Evolutionary conservation across 2,329 filamentous ascomycete genomes (phyloP).

Genomic region (Penicillium polonicum): DNA sequence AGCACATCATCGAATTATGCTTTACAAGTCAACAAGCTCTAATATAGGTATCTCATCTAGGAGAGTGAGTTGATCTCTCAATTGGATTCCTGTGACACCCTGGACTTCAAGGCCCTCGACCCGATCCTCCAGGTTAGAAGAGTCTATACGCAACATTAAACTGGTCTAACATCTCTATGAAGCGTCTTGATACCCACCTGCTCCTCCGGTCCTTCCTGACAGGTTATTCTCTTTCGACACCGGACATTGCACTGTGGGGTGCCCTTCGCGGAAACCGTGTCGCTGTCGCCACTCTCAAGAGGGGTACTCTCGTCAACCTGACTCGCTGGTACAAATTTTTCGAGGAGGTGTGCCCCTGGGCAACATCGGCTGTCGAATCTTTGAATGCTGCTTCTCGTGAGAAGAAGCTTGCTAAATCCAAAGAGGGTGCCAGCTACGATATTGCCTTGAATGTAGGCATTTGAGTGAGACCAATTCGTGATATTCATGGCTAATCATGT

Average conservation of each 20-base stretch:
- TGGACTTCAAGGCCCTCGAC: conserved; percentile 82
- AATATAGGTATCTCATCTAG: conserved; percentile 13
- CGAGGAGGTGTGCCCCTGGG: conserved; percentile 76
- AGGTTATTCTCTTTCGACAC: conserved; percentile 67
- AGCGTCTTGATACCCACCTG: conserved; percentile 79
- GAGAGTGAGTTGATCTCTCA: conserved; percentile 58
- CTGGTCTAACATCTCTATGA: background rate
- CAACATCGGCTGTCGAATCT: conserved; percentile 67
- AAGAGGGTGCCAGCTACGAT: conserved; percentile 83
- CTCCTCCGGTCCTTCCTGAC: conserved; percentile 81
- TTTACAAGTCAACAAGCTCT: background rate
- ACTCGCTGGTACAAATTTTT: conserved; percentile 85
- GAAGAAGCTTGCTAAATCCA: conserved; percentile 67
- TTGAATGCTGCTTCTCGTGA: conserved; percentile 67
- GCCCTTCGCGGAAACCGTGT: conserved; percentile 80
- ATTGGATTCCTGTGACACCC: conserved; percentile 52
- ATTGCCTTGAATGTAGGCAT: conserved; percentile 59
- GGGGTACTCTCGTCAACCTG: conserved; percentile 72
- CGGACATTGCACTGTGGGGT: conserved; percentile 78
- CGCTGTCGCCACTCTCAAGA: conserved; percentile 74
- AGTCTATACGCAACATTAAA: background rate
- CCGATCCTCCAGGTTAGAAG: conserved; percentile 56
- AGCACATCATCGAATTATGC: background rate
- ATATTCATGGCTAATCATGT: background rate
- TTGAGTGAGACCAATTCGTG: background rate